Evolutionary conservation across 2,329 filamentous ascomycete genomes (phyloP), one percentile per base, ranked within the genome.

Genomic region (Gnomoniopsis smithogilvyi): DNA sequence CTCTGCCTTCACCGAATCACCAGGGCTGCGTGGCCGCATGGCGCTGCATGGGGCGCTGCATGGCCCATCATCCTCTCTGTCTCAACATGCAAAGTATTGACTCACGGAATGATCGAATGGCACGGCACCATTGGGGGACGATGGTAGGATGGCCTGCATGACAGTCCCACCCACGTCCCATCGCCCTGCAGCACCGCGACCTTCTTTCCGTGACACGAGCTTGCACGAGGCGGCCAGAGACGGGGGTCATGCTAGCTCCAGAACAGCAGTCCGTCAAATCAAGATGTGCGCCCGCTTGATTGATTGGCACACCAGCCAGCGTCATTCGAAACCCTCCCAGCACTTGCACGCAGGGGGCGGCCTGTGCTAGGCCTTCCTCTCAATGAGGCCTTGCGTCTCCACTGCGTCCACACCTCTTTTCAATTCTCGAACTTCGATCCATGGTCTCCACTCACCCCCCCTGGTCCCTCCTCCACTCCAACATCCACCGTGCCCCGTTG

Each of bases 261-360:
- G 48, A 50, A 33, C 60, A 60, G 54, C 46, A 62, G 51, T 45
- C 60, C 60, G 56, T 60, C 60, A 60, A 62, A 62, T 62, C 56
- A 60, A 51, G 60, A 62, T 62, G 60, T 45, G 34, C 53, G 21
- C 30, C 48, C 34, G 56, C 60, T 56, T 62, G 56, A 62, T 52
- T 56, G 60, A 60, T 62, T 62, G 54, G 56, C 56, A 55, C 56
- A 56, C 56, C 54, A 53, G 54, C 54, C 58, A 61, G 52, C 53
- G 33, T 51, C 50, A 59, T 50, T 60, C 60, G 53, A 62, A 62
- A 59, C 60, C 51, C 56, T 56, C 41, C 49, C 59, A 51, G 41
- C 51, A n/a, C 41, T 45, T n/a, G 11, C 17, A 19, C 41, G 51
- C 36, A 43, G 48, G 52, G 58, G 53, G 8, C 15, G n/a, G 24